Conservation (phyloP, 192 early-diverging fungal species). For the Lobosporangium transversale region DNA sequence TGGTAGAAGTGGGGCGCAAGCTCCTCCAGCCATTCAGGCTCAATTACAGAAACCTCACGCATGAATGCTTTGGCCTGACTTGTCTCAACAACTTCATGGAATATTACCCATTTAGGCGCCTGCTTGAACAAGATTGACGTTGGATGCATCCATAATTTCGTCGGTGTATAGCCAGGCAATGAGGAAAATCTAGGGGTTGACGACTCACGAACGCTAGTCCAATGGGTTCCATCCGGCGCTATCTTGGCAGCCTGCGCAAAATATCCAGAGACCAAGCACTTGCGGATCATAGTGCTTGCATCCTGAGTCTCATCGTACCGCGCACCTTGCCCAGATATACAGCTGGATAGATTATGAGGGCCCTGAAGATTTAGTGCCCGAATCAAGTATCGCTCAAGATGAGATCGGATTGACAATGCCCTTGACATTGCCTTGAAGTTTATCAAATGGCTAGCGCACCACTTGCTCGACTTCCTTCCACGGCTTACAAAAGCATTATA, state of each 20-base stretch:
- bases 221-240: conserved; percentile 72
- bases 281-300: conserved; percentile 53
- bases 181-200: too few relatives aligned
- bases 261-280: conserved; percentile 77
- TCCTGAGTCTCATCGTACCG: conserved; percentile 10
- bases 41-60: conserved; percentile 93
- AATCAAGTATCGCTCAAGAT: conserved; percentile 80
- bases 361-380: conserved; percentile 37
- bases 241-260: conserved; percentile 81
- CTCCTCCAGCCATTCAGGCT: conserved; percentile 95
- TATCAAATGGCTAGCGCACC: conserved; percentile 88
- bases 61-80: conserved; percentile 89
- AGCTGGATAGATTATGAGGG: conserved; percentile 47
- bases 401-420: conserved; percentile 87
- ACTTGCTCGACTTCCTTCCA: conserved; percentile 67
- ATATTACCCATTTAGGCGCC: conserved; percentile 93
- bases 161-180: background rate
- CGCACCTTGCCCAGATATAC: conserved; percentile 46
- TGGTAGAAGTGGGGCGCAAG: conserved; percentile 88
- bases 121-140: conserved; percentile 91
- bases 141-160: conserved; percentile 79
- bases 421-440: conserved; percentile 83
- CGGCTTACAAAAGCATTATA: conserved; percentile 74
- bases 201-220: conserved; percentile 66
- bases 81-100: conserved; percentile 95